Conservation (phyloP, 1,139 yeast species). For the Candida sp. region DNA sequence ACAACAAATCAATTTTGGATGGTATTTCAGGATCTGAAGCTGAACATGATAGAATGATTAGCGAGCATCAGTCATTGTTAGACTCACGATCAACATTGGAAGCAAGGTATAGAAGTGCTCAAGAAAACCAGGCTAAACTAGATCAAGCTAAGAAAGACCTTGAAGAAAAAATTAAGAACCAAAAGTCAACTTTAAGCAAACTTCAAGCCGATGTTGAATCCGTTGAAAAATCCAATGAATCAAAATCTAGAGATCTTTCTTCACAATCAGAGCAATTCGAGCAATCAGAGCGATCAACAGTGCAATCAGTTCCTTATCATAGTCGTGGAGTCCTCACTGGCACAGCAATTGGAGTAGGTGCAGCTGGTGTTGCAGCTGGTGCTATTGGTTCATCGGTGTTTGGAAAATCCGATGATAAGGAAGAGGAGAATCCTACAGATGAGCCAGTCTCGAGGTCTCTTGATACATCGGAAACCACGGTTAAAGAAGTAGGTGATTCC, state of each 20-base stretch:
- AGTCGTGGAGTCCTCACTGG: conserved; percentile 19
- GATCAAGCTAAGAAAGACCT: background rate
- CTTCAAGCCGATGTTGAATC: background rate
- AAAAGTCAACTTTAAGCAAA: background rate
- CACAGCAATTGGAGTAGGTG: conserved; percentile 25
- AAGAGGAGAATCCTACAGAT: conserved; percentile 4
- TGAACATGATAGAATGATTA: conserved; percentile 1
- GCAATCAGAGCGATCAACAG: no score
- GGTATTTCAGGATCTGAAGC: conserved; percentile 2
- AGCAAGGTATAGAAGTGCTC: background rate
- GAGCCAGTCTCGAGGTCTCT: conserved; percentile 2
- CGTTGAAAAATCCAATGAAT: background rate
- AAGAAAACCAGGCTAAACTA: background rate
- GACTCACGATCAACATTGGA: conserved; percentile 3
- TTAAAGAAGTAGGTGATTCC: conserved; percentile 1
- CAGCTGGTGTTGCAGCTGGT: conserved; percentile 18
- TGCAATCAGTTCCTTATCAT: conserved; percentile 4
- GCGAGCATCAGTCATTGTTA: conserved; percentile 1
- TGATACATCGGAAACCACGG: conserved; percentile 4
- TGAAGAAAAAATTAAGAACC: background rate
- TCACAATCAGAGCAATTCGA: conserved; percentile 1
- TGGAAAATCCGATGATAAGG: conserved; percentile 5
- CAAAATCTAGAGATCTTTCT: conserved; percentile 2
- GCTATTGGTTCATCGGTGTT: conserved; percentile 13
- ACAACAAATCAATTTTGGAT: conserved; percentile 16